Evolutionary conservation across 805 yeast species (phyloP), one percentile per base, ranked within the genome.

Genomic region (Cyberlindnera saturnus): DNA sequence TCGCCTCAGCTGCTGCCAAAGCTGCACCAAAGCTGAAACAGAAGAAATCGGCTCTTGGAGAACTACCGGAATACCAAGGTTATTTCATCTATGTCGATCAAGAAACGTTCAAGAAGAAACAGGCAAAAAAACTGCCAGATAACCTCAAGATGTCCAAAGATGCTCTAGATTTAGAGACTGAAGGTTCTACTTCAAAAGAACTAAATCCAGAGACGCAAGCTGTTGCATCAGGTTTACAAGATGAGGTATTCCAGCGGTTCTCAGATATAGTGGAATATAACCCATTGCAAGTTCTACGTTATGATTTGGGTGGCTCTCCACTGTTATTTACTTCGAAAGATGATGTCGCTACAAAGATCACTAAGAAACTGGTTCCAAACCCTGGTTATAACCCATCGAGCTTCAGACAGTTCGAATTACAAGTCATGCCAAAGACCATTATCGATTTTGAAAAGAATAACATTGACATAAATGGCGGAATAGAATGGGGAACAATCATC

Each of bases 401-500:
- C 16, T 34, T 47, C 13, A 72, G 91, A 51, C 75, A 74, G 29
- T 85, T 88, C 57, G 99, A 93, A 63, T 65, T 91, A 45, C 99
- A 93, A 60, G 62, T 93, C 42, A 91, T 91, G 97, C 99, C 99
- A 3, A 87, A 87, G 60, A 78, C 89, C 41, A 91, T 93, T 41
- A 70, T 86, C 40, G 91, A 87, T 55, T 70, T 93, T 36, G 97
- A 91, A 59, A 70, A 69, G 35, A 63, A 66, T 26, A 18, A n/a
- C 19, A 56, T 61, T 29, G 43, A 57, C 61, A 44, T 72, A 62
- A 54, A 74, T 35, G 78, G 78, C 31, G 97, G 98, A 11, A 91
- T 91, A 95, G 95, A 91, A 49, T 93, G 99, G 99, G 98, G 97
- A 1, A 86, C 98, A 0, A 85, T 93, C 28, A 66, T 87, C 20